phyloP scores from a whole-genome alignment of 805 yeast genomes.

The Candida xiaguanensis region DNA sequence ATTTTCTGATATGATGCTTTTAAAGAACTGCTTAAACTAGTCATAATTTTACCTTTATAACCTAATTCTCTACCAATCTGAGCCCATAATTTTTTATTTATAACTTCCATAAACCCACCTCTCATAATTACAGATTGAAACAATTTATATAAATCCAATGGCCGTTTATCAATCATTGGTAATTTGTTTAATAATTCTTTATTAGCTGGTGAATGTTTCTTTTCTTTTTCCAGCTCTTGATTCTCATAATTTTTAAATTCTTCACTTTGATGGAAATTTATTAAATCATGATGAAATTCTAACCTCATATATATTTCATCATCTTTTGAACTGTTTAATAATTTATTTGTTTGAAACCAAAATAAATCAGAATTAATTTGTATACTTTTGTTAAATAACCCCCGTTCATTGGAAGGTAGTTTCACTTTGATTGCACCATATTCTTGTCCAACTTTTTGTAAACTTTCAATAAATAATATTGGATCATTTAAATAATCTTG shows the following conservation, averaged over 20 bases:
- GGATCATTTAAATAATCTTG: constrained; percentile 55
- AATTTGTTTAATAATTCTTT: constrained; percentile 31
- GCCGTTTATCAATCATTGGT: constrained; percentile 65
- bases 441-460: constrained; percentile 45
- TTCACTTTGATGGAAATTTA: constrained; percentile 34
- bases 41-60: constrained; percentile 66
- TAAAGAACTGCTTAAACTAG: constrained; percentile 65
- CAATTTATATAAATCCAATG: constrained; percentile 60
- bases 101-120: constrained; percentile 68
- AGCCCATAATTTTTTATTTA: constrained; percentile 70
- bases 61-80: constrained; percentile 81
- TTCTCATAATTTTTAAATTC: constrained; percentile 7
- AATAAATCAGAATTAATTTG: constrained; percentile 43
- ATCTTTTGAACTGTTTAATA: constrained; percentile 41
- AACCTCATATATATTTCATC: constrained; percentile 43
- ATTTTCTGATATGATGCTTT: constrained; percentile 53
- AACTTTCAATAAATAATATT: constrained; percentile 55
- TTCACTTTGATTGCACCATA: constrained; percentile 76
- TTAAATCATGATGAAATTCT: constrained; percentile 45
- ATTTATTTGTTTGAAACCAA: constrained; percentile 50
- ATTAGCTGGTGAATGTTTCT: neutral
- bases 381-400: constrained; percentile 17
- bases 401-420: constrained; percentile 45
- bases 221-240: neutral
- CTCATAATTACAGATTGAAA: constrained; percentile 54